Base-by-base conservation (phyloP, 1,284 basidiomycete species). In the Athelia sp. region DNA sequence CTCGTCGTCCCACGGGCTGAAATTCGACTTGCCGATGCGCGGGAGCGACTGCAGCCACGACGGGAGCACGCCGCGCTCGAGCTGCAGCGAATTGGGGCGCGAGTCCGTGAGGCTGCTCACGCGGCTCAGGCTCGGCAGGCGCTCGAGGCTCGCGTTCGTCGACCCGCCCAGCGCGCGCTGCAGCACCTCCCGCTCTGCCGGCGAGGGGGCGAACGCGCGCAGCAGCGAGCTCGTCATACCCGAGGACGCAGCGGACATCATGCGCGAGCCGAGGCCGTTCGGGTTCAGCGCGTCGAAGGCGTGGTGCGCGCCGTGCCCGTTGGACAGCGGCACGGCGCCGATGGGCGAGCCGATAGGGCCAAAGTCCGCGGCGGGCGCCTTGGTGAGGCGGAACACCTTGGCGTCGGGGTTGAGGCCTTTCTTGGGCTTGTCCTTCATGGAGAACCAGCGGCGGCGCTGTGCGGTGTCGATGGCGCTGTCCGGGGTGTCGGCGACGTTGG, bases 331-430 rank as follows among this genome's bases (percentile, higher is more conserved):
- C 50, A 58, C 31, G 57, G 59, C 43, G 48, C 45, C 24, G 53
- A 47, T 44, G 49, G 45, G 38, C 22, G 50, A 52, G 43, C 38
- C 45, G 54, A 29, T 38, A 47, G 52, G 48, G 57, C 47, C 35
- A 40, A 40, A 40, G n/a, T 40, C 36, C 64, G 51, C 50, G 65
- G 68, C 52, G 62, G 65, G 18, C 70, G 63, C 6, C 23, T 44
- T 44, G 21, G 10, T 44, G 51, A 86, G 71, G 58, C 72, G 84
- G 71, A 93, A 93, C 43, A 81, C 89, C 61, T 91, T 90, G 46
- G 90, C 90, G 62, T 87, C 87, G 1, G 90, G 90, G 64, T 93
- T 93, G 54, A 92, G 75, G 3, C 84, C 81, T 59, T 79, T 85
- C 63, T 69, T 76, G 44, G 69, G 63, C 60, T 74, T 79, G 53